Conservation (phyloP, 2,329 filamentous ascomycete species). For the Cordyceps javanica region DNA sequence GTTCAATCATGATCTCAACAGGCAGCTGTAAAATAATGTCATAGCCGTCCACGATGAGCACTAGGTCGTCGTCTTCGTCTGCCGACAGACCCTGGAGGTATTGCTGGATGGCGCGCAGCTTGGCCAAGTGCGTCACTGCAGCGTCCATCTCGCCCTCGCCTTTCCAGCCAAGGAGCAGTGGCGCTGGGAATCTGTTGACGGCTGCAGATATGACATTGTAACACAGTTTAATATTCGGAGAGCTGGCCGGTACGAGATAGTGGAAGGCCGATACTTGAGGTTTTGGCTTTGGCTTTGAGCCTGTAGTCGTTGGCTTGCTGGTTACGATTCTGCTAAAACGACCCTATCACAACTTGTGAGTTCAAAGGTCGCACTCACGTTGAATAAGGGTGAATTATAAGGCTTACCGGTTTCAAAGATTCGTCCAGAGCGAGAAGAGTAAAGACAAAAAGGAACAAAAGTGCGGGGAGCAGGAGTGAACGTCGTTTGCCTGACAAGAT, state of each 20-base stretch:
- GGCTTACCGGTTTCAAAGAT: conserved; percentile 4
- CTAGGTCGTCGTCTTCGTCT: conserved; percentile 47
- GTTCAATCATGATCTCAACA: conserved; percentile 53
- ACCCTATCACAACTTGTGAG: background rate
- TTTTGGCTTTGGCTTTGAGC: background rate
- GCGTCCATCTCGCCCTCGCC: conserved; percentile 29
- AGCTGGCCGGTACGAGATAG: conserved; percentile 33
- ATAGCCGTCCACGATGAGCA: conserved; percentile 57
- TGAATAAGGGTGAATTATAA: background rate
- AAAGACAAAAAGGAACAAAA: conserved; percentile 5
- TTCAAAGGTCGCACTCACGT: background rate
- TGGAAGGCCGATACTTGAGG: conserved; percentile 27
- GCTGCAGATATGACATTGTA: conserved; percentile 32
- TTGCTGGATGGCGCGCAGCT: conserved; percentile 30
- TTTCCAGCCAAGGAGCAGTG: conserved; percentile 33
- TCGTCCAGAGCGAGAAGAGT: conserved; percentile 10
- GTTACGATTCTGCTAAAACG: conserved; percentile 3
- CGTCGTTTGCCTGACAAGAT: background rate
- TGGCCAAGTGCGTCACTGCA: conserved; percentile 32
- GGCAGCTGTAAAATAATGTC: conserved; percentile 62
- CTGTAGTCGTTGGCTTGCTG: background rate
- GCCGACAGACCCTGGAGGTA: conserved; percentile 26
- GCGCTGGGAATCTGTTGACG: conserved; percentile 32
- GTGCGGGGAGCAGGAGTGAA: background rate
- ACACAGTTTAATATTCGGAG: conserved; percentile 31